Conservation (phyloP, 305 asterid species). For the Rubia tinctorum region DNA sequence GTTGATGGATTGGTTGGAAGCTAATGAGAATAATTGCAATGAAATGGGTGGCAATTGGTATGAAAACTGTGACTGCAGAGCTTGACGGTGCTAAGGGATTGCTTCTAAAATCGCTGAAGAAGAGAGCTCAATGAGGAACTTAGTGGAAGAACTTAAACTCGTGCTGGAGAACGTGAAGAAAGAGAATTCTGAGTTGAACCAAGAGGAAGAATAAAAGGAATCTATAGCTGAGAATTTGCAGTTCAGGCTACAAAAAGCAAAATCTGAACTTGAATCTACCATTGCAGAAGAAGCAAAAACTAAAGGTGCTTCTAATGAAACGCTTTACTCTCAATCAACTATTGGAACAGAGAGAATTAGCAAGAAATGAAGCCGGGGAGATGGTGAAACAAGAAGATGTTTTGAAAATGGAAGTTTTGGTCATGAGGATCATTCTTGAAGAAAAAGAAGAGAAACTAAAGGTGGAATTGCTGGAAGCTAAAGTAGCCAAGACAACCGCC, state of each 20-base stretch:
- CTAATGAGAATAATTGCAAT: no score
- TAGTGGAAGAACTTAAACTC: conserved; percentile 56
- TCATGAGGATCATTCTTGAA: conserved; percentile 47
- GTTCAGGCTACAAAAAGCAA: conserved; percentile 68
- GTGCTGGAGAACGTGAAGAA: conserved; percentile 58
- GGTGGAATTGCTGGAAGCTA: conserved; percentile 49
- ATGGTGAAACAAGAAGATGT: conserved; percentile 62
- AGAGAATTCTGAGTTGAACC: conserved; percentile 61
- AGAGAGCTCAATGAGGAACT: no score
- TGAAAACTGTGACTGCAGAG: conserved; percentile 60
- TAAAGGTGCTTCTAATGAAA: conserved; percentile 63
- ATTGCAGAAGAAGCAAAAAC: conserved; percentile 64
- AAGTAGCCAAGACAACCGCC: conserved; percentile 58
- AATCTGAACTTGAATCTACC: conserved; percentile 72
- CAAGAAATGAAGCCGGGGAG: conserved; percentile 57
- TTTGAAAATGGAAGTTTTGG: conserved; percentile 57
- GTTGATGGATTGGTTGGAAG: no score
- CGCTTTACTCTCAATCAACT: conserved; percentile 60
- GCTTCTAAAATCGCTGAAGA: conserved; percentile 60
- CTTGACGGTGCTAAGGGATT: conserved; percentile 82
- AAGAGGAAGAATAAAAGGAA: conserved; percentile 67
- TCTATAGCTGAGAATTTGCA: conserved; percentile 73
- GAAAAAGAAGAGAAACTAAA: conserved; percentile 63
- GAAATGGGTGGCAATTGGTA: not conserved
- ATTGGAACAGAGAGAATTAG: conserved; percentile 46